Evolutionary conservation across 108 stramenopile genomes (phyloP).

Genomic region (Mediolabrus comicus): DNA sequence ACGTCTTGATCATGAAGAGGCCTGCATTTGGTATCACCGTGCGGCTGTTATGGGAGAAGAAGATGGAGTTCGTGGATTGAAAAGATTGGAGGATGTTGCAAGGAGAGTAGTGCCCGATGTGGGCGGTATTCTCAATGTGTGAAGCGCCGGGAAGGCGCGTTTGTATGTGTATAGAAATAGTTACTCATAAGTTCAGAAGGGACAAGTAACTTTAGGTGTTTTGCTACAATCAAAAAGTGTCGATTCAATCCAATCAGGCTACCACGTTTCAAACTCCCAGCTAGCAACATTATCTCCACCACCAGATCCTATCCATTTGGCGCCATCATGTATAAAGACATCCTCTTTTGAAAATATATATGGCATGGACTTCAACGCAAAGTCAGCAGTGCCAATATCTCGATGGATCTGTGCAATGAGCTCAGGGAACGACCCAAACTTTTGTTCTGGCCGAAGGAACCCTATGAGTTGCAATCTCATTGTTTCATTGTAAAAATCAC

Average conservation of each 20-base stretch:
- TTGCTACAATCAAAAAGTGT: too few relatives aligned
- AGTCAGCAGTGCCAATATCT: constrained; percentile 67
- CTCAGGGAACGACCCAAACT: constrained; percentile 77
- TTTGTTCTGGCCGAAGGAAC: constrained; percentile 76
- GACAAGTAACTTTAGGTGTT: background rate
- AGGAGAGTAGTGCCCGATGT: constrained; percentile 80
- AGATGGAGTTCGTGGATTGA: constrained; percentile 66
- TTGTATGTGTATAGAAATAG: background rate
- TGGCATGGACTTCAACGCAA: constrained; percentile 53
- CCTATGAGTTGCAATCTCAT: constrained; percentile 77
- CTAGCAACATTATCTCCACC: constrained; percentile 76
- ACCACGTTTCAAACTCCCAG: constrained; percentile 72
- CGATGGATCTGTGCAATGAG: constrained; percentile 72
- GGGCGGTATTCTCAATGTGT: constrained; percentile 61
- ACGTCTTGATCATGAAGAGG: constrained; percentile 78
- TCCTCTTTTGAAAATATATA: constrained; percentile 47
- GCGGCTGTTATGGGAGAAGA: constrained; percentile 81
- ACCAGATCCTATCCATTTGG: constrained; percentile 63
- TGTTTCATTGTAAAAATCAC: constrained; percentile 81
- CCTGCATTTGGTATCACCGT: constrained; percentile 86
- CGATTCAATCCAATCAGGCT: background rate
- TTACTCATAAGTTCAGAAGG: background rate
- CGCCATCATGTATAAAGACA: constrained; percentile 29
- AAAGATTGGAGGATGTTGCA: constrained; percentile 81
- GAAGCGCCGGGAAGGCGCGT: constrained; percentile 83